These are phyloP conservation scores for Lentinus brumalis DNA, from an alignment of 768 basidiomycete species.

Conservation along the genomic window DNA sequence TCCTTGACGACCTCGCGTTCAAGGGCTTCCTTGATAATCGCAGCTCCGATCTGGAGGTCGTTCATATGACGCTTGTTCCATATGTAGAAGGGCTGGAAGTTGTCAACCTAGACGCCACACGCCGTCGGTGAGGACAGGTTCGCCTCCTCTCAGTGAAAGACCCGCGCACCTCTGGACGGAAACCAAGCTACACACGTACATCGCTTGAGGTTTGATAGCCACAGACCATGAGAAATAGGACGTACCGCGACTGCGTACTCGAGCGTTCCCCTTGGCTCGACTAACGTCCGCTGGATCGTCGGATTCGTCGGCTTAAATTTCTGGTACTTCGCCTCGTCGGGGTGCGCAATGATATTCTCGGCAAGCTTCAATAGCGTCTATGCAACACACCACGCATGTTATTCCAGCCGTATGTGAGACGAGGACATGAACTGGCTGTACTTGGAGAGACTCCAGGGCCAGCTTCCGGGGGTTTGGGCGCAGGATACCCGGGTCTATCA, in stretches of 20 bases:
- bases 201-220: background rate
- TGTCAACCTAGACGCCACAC: slow-evolving; percentile 48
- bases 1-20: slow-evolving; percentile 53
- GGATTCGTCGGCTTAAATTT: slow-evolving; percentile 78
- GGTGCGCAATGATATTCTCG: slow-evolving; percentile 74
- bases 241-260: slow-evolving; percentile 81
- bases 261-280: slow-evolving; percentile 71
- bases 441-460: slow-evolving; percentile 66
- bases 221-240: background rate
- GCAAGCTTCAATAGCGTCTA: slow-evolving; percentile 70
- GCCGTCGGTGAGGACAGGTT: background rate
- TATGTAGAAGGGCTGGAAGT: slow-evolving; percentile 74
- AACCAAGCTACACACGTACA: slow-evolving; percentile 58
- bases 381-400: slow-evolving; percentile 4
- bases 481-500: slow-evolving; percentile 78
- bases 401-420: background rate
- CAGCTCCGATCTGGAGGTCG: slow-evolving; percentile 63
- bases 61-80: slow-evolving; percentile 55
- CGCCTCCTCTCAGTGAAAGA: background rate
- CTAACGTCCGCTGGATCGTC: slow-evolving; percentile 62
- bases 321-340: slow-evolving; percentile 70
- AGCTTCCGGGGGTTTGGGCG: slow-evolving; percentile 67
- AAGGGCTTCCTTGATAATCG: slow-evolving; percentile 64
- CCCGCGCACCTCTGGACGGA: slow-evolving; percentile 59
- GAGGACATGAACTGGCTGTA: slow-evolving; percentile 30